Percentiles rank a stretch among this genome's conserved stretches.
Conservation (phyloP, 2,329 filamentous ascomycete species). For the Aspergillus novoparasiticus region DNA sequence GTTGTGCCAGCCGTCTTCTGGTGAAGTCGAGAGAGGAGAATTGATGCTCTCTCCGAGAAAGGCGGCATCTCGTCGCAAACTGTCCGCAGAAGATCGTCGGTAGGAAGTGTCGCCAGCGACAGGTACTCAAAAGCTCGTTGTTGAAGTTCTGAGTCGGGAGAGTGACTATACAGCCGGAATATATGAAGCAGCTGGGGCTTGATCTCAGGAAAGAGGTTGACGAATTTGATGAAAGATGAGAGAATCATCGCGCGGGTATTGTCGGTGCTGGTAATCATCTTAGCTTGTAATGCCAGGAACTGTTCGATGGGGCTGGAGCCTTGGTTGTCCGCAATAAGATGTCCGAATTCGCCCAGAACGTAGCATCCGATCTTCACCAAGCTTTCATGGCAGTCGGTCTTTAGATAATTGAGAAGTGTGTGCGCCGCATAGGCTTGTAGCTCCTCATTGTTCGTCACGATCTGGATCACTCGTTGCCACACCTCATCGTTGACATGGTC, state of each 20-base stretch:
- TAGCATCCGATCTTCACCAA: conserved; percentile 97
- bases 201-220: conserved; percentile 98
- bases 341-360: conserved; percentile 93
- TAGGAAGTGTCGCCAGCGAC: conserved; percentile 78
- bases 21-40: conserved; percentile 85
- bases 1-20: conserved; percentile 91
- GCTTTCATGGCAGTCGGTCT: conserved; percentile 93
- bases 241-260: conserved; percentile 91
- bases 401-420: conserved; percentile 89
- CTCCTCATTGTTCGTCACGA: conserved; percentile 98
- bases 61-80: conserved; percentile 99
- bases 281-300: conserved; percentile 86
- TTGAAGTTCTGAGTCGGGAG: conserved; percentile 90
- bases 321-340: conserved; percentile 88
- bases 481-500: conserved; percentile 99
- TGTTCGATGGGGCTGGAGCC: conserved; percentile 97
- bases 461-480: conserved; percentile 98
- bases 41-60: conserved; percentile 92
- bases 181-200: conserved; percentile 90
- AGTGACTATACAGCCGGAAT: conserved; percentile 91
- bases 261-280: conserved; percentile 85
- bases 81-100: conserved; percentile 88
- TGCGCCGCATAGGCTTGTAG: conserved; percentile 95
- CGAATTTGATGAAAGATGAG: conserved; percentile 95
- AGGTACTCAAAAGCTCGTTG: conserved; percentile 96